These are phyloP conservation scores for Suillus discolor DNA, from an alignment of 768 basidiomycete genomes.

Conservation along the genomic window DNA sequence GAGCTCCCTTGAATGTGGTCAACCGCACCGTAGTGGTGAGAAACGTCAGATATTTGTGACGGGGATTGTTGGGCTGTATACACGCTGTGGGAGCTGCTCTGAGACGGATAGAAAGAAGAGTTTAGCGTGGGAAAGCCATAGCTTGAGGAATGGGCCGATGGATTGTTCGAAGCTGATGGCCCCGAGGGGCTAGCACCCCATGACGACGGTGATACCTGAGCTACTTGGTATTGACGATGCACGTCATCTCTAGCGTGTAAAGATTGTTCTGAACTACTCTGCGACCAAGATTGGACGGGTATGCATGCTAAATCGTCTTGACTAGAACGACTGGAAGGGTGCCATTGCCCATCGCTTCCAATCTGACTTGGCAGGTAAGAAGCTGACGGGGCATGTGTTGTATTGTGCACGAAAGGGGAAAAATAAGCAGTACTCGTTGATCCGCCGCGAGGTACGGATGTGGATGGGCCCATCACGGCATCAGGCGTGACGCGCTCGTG, in stretches of 20 bases:
- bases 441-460: constrained; percentile 29
- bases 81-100: constrained; percentile 34
- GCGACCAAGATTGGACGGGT: constrained; percentile 29
- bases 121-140: constrained; percentile 55
- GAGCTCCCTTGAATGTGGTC: constrained; percentile 23
- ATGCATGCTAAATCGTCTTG: constrained; percentile 26
- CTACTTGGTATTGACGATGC: constrained; percentile 31
- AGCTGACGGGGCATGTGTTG: constrained; percentile 25
- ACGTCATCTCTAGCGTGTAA: constrained; percentile 23
- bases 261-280: constrained; percentile 23
- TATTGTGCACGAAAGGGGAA: constrained; percentile 26
- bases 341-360: constrained; percentile 24
- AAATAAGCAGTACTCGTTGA: constrained; percentile 27
- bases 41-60: constrained; percentile 28
- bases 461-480: constrained; percentile 18
- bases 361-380: constrained; percentile 27
- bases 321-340: not conserved
- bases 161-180: constrained; percentile 22
- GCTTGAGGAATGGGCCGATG: constrained; percentile 24
- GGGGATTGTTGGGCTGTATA: constrained; percentile 36
- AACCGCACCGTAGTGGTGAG: constrained; percentile 32
- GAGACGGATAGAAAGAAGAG: constrained; percentile 56
- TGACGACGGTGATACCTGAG: constrained; percentile 24
- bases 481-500: constrained; percentile 31
- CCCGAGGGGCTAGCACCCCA: constrained; percentile 27